Evolutionary conservation across 1,284 basidiomycete species (phyloP).

Genomic region (Leccinum griseonigrum): DNA sequence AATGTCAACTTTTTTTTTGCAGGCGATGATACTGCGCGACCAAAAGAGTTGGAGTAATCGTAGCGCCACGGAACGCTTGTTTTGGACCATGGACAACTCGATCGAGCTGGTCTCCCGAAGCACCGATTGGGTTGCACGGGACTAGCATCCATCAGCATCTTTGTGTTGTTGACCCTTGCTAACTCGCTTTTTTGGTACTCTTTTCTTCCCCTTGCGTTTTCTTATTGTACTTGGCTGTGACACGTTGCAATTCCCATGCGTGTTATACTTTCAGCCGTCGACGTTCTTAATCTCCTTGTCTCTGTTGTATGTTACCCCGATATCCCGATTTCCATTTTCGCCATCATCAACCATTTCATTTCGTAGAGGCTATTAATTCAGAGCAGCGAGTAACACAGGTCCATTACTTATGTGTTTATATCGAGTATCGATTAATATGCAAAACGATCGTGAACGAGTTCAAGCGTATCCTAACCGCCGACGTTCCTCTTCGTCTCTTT

Average conservation of each 20-base stretch:
- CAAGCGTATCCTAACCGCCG: constrained; percentile 52
- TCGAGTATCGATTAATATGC: constrained; percentile 17
- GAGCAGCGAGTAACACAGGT: constrained; percentile 14
- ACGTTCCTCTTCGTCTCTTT: constrained; percentile 57
- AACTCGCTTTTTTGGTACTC: constrained; percentile 5
- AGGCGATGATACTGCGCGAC: constrained; percentile 91
- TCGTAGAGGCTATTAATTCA: constrained; percentile 6
- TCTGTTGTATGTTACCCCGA: constrained; percentile 23
- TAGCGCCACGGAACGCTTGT: constrained; percentile 82
- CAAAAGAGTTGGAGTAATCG: constrained; percentile 91
- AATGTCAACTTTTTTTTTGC: constrained; percentile 3
- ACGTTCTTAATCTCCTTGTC: constrained; percentile 16
- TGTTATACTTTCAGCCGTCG: constrained; percentile 6
- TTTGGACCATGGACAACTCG: constrained; percentile 86
- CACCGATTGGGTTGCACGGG: constrained; percentile 79
- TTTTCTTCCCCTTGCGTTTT: constrained; percentile 3
- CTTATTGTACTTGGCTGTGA: constrained; percentile 24
- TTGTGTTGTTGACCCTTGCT: constrained; percentile 7
- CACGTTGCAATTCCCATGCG: constrained; percentile 25
- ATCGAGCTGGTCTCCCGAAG: constrained; percentile 79
- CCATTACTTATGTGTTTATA: constrained; percentile 22
- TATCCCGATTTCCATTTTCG: constrained; percentile 6
- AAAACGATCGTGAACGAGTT: constrained; percentile 1
- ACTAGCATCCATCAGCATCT: constrained; percentile 35
- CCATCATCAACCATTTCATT: constrained; percentile 10